Conservation (phyloP, 176 grass and related monocot species). For the Carex cristatella region DNA sequence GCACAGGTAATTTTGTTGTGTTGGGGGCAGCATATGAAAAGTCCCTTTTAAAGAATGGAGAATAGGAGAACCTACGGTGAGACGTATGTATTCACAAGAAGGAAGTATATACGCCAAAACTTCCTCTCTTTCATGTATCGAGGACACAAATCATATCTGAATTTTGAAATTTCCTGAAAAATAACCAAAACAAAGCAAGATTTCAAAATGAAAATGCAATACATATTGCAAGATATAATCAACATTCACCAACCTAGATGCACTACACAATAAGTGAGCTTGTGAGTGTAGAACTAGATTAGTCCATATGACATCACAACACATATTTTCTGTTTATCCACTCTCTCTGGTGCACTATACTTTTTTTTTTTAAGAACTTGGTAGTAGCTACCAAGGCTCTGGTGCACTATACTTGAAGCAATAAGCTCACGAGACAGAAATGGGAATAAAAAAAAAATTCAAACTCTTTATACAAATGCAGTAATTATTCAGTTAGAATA, state of each 20-base stretch:
- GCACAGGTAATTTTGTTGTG: neutral
- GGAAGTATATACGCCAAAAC: slow-evolving; percentile 93
- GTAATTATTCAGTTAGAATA: neutral
- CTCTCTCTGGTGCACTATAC: neutral
- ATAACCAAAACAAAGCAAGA: slow-evolving; percentile 5
- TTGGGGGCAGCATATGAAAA: neutral
- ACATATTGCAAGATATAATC: neutral
- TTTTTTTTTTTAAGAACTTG: neutral
- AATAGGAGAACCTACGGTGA: slow-evolving; percentile 54
- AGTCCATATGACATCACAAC: neutral
- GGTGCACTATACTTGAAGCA: neutral
- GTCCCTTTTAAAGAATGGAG: neutral
- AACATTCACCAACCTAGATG: neutral
- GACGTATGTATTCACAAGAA: slow-evolving; percentile 77
- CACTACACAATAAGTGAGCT: neutral
- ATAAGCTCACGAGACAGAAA: neutral
- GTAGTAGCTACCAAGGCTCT: too few relatives aligned
- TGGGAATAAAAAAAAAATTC: neutral
- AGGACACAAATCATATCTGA: slow-evolving; percentile 97
- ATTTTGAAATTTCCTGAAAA: slow-evolving; percentile 97
- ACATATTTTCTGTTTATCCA: neutral
- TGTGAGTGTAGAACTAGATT: neutral
- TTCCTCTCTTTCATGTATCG: slow-evolving; percentile 98
- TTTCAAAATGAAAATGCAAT: neutral
- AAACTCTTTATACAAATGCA: neutral